Conservation (phyloP, 768 basidiomycete species). For the Leccinellum rugosiceps region DNA sequence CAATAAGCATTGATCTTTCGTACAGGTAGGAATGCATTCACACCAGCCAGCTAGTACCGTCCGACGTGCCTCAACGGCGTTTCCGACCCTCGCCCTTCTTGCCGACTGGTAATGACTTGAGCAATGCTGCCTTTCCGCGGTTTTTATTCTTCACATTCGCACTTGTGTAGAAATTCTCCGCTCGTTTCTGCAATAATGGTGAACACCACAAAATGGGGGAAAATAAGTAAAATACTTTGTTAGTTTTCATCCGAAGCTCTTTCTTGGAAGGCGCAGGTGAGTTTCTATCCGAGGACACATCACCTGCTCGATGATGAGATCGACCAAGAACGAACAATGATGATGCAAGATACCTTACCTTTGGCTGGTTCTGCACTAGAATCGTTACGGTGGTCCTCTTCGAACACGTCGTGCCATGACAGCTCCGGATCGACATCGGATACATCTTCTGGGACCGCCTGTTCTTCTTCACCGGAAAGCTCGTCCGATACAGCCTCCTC, state of each 20-base stretch:
- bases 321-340: background rate
- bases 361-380: conserved; percentile 9
- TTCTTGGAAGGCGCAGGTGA: conserved; percentile 42
- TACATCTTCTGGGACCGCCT: conserved; percentile 35
- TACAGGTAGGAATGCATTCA: background rate
- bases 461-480: conserved; percentile 42
- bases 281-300: conserved; percentile 33
- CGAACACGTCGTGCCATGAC: conserved; percentile 86
- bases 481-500: conserved; percentile 31
- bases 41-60: conserved; percentile 11
- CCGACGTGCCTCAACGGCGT: conserved; percentile 25
- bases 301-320: conserved; percentile 25
- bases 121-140: conserved; percentile 56
- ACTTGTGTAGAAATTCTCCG: conserved; percentile 82
- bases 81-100: conserved; percentile 45
- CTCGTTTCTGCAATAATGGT: conserved; percentile 61
- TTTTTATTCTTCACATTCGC: conserved; percentile 90
- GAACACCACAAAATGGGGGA: conserved; percentile 2
- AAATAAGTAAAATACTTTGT: conserved; percentile 56
- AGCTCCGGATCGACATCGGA: conserved; percentile 45
- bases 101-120: conserved; percentile 55
- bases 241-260: conserved; percentile 86
- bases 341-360: conserved; percentile 19
- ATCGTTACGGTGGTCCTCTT: conserved; percentile 30
- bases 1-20: conserved; percentile 5